Percentiles rank a stretch among this genome's conserved stretches.
Evolutionary conservation across 2,329 filamentous ascomycete species (phyloP).

Genomic region (Exophiala mesophila): DNA sequence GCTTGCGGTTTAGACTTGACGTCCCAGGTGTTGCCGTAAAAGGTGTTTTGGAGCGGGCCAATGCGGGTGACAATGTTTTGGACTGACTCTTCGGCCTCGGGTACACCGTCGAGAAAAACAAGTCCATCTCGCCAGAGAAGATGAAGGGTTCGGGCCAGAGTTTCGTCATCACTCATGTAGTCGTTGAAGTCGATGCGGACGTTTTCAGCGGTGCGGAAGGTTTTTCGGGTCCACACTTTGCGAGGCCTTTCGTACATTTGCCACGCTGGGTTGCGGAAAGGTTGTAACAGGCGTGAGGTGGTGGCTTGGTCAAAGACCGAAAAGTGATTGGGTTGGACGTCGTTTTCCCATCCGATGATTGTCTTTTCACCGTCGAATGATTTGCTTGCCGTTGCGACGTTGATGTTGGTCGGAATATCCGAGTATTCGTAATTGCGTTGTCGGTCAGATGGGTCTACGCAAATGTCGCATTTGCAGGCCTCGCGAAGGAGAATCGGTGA

Average conservation of each 20-base stretch:
- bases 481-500: slow-evolving; percentile 45
- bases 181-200: slow-evolving; percentile 62
- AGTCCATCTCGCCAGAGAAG: slow-evolving; percentile 65
- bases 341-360: slow-evolving; percentile 58
- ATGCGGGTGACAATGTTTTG: slow-evolving; percentile 65
- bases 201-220: slow-evolving; percentile 45
- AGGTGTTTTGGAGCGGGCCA: slow-evolving; percentile 74
- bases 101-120: slow-evolving; percentile 70
- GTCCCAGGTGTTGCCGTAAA: slow-evolving; percentile 89
- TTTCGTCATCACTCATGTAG: slow-evolving; percentile 59
- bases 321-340: slow-evolving; percentile 39
- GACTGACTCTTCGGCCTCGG: slow-evolving; percentile 61
- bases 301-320: slow-evolving; percentile 13
- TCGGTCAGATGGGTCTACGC: slow-evolving; percentile 55
- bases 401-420: slow-evolving; percentile 55
- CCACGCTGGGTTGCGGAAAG: slow-evolving; percentile 22
- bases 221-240: slow-evolving; percentile 34
- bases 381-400: slow-evolving; percentile 33
- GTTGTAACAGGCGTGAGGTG: slow-evolving; percentile 8
- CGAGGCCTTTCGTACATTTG: slow-evolving; percentile 36
- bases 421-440: slow-evolving; percentile 60
- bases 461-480: slow-evolving; percentile 49
- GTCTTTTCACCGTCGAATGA: slow-evolving; percentile 44
- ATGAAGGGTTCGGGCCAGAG: slow-evolving; percentile 58
- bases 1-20: slow-evolving; percentile 75